Base-by-base conservation (phyloP, 2,329 filamentous ascomycete species). In the Alternaria consortialis region DNA sequence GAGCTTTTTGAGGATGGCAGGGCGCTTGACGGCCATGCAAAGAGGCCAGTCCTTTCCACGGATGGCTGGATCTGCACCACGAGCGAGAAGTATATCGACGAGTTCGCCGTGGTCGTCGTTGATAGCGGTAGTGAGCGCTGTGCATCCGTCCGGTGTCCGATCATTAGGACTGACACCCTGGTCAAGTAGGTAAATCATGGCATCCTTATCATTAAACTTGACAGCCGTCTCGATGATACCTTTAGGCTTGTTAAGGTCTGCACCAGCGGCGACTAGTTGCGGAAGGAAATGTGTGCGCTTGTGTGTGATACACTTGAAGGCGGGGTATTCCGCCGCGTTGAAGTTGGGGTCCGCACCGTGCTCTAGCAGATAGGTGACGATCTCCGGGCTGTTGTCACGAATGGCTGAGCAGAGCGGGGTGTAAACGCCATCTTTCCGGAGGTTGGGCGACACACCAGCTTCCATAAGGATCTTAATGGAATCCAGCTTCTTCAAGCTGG, bases 11-110 rank as follows among this genome's bases (percentile, higher is more conserved):
- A 91, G 83, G 43, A 91, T 84, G 0, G 76, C 74, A 0, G 90
- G 88, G 36, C 87, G 84, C 61, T 82, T 83, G 51, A 91, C 88
- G 0, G 89, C 88, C 86, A 91, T 88, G 74, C 85, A 88, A 11
- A 91, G 82, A 0, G 90, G 90, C 89, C 89, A 92, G 71, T 91
- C 88, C 68, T 90, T 82, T 34, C 89, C 89, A 13, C 88, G 84
- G 17, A 89, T 78, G 56, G 86, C 85, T 5, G 88, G 86, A 62
- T 90, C 86, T 0, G 87, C 88, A 11, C 88, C 88, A 29, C 85
- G 82, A 4, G 80, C 74, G 7, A 90, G 80, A 1, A 90, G 81
- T 11, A 85, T 74, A 39, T 89, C 86, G 23, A 91, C 83, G 66
- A 90, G 81, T 6, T 90, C 87, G 25, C 81, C 71, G 2, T 84